These are phyloP conservation scores for Cordyceps cateniannulata DNA, from an alignment of 2,329 filamentous ascomycete genomes.

Conservation along the genomic window DNA sequence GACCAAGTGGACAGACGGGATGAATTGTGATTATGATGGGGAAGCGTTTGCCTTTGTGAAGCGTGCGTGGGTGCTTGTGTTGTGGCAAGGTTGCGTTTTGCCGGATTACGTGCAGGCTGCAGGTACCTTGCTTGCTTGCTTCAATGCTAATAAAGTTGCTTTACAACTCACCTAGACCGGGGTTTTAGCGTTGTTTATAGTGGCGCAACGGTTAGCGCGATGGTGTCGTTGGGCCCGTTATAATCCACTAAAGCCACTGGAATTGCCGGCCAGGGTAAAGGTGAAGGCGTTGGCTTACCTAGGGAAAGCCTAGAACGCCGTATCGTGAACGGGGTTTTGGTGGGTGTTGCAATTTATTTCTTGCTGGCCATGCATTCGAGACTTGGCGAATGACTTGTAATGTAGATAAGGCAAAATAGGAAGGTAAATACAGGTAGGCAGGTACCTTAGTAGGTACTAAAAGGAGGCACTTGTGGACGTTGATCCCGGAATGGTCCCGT, in stretches of 20 bases:
- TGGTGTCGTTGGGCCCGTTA: not conserved
- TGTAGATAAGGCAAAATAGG: not conserved
- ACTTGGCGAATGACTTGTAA: not conserved
- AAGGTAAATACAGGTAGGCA: not conserved
- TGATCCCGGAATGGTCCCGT: too few relatives aligned
- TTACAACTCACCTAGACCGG: not conserved
- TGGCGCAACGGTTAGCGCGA: conserved; percentile 7
- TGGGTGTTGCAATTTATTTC: not conserved
- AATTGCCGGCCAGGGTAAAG: not conserved
- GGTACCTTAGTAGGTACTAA: not conserved
- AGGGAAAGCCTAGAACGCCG: not conserved
- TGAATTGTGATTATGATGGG: not conserved
- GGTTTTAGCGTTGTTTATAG: conserved; percentile 1
- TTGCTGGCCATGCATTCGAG: not conserved
- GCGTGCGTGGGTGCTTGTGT: not conserved
- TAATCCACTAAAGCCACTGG: not conserved
- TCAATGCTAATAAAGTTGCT: too few relatives aligned
- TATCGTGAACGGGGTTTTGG: not conserved
- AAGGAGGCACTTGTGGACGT: not conserved
- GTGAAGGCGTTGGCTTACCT: not conserved
- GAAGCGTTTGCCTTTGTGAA: not conserved
- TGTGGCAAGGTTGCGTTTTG: too few relatives aligned
- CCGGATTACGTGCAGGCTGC: too few relatives aligned
- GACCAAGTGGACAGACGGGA: not conserved
- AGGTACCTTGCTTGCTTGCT: too few relatives aligned